phyloP scores from a whole-genome alignment of 306 rosid genomes.

The Inga laurina region DNA sequence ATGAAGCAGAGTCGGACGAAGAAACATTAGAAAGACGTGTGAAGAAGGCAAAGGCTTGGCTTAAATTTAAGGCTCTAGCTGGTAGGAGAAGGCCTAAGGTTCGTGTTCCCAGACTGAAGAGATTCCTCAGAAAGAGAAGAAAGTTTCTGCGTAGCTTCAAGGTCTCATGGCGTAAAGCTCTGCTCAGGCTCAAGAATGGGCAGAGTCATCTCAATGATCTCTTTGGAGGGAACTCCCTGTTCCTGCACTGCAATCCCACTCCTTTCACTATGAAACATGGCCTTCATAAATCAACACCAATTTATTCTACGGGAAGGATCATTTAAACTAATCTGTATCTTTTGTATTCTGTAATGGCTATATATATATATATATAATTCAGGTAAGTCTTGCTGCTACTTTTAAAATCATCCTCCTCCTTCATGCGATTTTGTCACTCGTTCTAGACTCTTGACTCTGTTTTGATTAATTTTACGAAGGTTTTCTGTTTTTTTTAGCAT shows the following conservation, averaged over 20 bases:
- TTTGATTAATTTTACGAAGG: background rate
- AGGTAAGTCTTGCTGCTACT: background rate
- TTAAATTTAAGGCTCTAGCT: constrained; percentile 35
- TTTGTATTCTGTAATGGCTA: background rate
- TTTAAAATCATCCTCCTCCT: background rate
- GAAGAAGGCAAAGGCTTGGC: constrained; percentile 44
- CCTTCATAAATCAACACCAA: constrained; percentile 16
- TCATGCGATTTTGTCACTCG: background rate
- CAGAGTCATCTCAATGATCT: constrained; percentile 54
- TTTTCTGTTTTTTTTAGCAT: background rate
- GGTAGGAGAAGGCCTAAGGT: constrained; percentile 50
- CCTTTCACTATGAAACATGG: constrained; percentile 32
- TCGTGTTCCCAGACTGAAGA: constrained; percentile 33
- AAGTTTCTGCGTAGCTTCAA: constrained; percentile 28
- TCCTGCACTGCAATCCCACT: constrained; percentile 45
- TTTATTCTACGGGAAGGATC: constrained; percentile 12
- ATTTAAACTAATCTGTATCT: background rate
- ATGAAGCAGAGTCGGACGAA: constrained; percentile 27
- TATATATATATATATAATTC: background rate
- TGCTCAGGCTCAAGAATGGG: constrained; percentile 48
- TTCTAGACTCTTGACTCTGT: background rate
- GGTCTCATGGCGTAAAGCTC: constrained; percentile 38
- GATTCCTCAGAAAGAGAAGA: constrained; percentile 36
- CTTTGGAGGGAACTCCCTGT: constrained; percentile 45
- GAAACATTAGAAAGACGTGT: constrained; percentile 29